Evolutionary conservation across 1,284 basidiomycete genomes (phyloP), one percentile per base, ranked within the genome.

Genomic region (Ganoderma lucidum): DNA sequence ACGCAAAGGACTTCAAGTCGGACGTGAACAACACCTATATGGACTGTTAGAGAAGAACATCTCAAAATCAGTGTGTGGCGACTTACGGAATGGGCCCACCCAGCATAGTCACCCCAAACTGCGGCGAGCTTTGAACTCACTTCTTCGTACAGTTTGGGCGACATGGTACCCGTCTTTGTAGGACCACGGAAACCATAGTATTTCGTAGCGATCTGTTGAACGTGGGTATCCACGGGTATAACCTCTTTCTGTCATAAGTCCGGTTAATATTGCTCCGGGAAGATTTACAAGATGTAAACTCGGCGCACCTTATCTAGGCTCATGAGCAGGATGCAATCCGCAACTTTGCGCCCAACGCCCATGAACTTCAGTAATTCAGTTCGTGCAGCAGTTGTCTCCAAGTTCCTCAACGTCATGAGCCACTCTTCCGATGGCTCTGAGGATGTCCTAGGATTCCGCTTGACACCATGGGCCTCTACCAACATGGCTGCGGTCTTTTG

Each of bases 331-430:
- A 99, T 86, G 78, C 98, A 99, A 78, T 99, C 97, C 0, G 95
- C 96, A 0, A 98, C 96, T 80, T 99, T 99, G 44, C 96, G 88
- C 0, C 98, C 98, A 0, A 99, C 95, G 0, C 98, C 98, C 58
- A 95, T 88, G 73, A 96, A 90, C 76, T 87, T 90, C 48, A 98
- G 81, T 28, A 99, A 85, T 72, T 93, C 89, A 44, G 87, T 85
- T 68, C 96, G 85, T 19, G 95, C 95, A 32, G 87, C 85, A 0
- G 78, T 75, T 2, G 93, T 93, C 28, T 79, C 76, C 70, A 80
- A 70, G 0, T 76, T 75, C 66, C 94, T 85, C n/a, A 96, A 80
- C 2, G 83, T 82, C 66, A 80, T 74, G 4, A 96, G 84, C 86
- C 91, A 94, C 65, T 80, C 76, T 70, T 92, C 89, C 0, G 90